Evolutionary conservation across 2,329 filamentous ascomycete species (phyloP).

Genomic region (Myriangium duriaei): DNA sequence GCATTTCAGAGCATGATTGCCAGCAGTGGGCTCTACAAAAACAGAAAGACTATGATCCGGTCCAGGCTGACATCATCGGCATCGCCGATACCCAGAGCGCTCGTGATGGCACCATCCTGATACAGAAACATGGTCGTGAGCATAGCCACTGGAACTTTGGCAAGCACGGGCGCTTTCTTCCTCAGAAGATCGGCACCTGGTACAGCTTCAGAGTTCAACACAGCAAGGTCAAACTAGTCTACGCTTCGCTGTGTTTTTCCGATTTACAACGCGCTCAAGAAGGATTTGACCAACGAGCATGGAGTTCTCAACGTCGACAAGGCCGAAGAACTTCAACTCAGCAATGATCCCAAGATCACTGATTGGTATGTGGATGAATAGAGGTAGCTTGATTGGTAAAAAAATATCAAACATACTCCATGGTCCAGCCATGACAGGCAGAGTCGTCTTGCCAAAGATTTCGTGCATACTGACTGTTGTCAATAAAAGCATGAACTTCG

Average conservation of each 20-base stretch:
- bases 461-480: too few species aligned
- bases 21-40: slow-evolving; percentile 5
- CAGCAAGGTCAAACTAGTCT: neutral
- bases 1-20: slow-evolving; percentile 1
- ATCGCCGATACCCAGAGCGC: neutral
- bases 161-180: neutral
- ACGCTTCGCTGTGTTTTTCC: neutral
- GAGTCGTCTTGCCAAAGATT: too few species aligned
- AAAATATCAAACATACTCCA: too few species aligned
- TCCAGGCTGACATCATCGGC: neutral
- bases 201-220: neutral
- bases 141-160: neutral
- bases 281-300: neutral
- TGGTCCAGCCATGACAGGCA: too few species aligned
- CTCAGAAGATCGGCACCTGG: neutral
- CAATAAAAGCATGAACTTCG: too few species aligned
- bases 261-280: neutral
- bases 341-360: too few species aligned
- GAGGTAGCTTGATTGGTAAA: too few species aligned
- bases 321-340: too few species aligned
- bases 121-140: neutral
- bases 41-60: neutral
- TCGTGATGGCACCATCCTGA: neutral
- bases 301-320: neutral
- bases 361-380: too few species aligned